Evolutionary conservation across 108 stramenopile species (phyloP), one percentile per base, ranked within the genome.

Genomic region (Nitzschia putrida): DNA sequence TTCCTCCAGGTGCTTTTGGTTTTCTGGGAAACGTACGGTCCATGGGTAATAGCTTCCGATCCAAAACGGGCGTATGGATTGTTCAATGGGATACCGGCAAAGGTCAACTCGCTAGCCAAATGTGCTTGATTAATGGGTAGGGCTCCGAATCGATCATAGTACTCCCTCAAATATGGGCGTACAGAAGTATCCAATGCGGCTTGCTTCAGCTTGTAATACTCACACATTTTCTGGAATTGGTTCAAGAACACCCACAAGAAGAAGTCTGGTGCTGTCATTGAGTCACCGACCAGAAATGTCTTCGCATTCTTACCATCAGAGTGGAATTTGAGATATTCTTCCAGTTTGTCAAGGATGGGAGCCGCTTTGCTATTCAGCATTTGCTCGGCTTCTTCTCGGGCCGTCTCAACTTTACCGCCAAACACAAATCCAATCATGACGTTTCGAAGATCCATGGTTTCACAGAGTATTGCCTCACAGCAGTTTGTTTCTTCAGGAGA

Each of bases 211-310:
- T 54, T 22, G 53, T 53, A 54, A 21, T 39, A 53, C 18, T 38
- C 49, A n/a, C 60, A 59, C 43, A 78, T 57, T 9, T 23, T 59
- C 20, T 56, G 22, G 40, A 41, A 71, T 59, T 81, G 80, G 45
- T 76, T 71, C 24, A 77, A 22, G 68, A 81, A 77, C 44, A 77
- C 76, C 49, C 47, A 77, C 23, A 81, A 53, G 57, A 68, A 71
- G 57, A 81, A 81, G 41, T 81, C 80, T 0, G 80, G 80, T n/a
- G 80, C 71, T 3, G 68, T 57, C 23, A 44, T 56, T 21, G 51
- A 26, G 21, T 24, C 55, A 39, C 56, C 71, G 20, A 81, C 58
- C 21, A 81, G 55, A 67, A 34, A 34, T 3, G 29, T 34, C 29
- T 34, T 34, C 3, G 4, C 29, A 4, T 34, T 34, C 29, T 34